Conservation (phyloP, 1,284 basidiomycete species). For the Irpex lacteus region DNA sequence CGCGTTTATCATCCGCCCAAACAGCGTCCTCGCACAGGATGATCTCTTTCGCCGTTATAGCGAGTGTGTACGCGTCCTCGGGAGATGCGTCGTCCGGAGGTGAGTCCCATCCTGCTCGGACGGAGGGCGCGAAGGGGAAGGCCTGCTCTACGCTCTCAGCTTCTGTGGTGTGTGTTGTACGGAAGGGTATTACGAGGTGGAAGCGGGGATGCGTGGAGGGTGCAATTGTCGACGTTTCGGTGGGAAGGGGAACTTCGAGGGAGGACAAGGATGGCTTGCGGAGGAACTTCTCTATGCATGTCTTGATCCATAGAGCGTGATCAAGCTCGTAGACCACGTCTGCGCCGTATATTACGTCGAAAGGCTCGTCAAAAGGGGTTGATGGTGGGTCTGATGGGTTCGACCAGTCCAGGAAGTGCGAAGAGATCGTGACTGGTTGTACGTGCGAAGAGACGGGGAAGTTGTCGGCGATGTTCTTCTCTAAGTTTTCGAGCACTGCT, state of each 20-base stretch:
- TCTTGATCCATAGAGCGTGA: slow-evolving; percentile 67
- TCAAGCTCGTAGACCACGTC: slow-evolving; percentile 75
- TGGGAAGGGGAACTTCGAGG: neutral
- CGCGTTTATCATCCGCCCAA: slow-evolving; percentile 28
- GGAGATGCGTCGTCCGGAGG: neutral
- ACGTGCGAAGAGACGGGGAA: slow-evolving; percentile 26
- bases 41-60: slow-evolving; percentile 47
- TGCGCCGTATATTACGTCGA: slow-evolving; percentile 71
- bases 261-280: slow-evolving; percentile 32
- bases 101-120: slow-evolving; percentile 3
- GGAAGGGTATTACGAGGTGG: slow-evolving; percentile 74
- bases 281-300: slow-evolving; percentile 54
- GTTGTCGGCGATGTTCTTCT: slow-evolving; percentile 64
- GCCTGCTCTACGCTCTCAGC: slow-evolving; percentile 53
- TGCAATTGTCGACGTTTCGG: neutral
- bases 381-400: slow-evolving; percentile 11
- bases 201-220: slow-evolving; percentile 38
- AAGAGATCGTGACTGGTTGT: slow-evolving; percentile 26
- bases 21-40: slow-evolving; percentile 51
- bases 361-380: slow-evolving; percentile 38
- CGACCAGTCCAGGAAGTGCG: slow-evolving; percentile 66
- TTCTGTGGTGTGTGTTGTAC: slow-evolving; percentile 62
- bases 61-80: slow-evolving; percentile 23
- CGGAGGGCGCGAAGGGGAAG: slow-evolving; percentile 39
- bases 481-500: slow-evolving; percentile 72